Evolutionary conservation across 345 rosid genomes (phyloP), one percentile per base, ranked within the genome.

Genomic region (Lepidium didymum): DNA sequence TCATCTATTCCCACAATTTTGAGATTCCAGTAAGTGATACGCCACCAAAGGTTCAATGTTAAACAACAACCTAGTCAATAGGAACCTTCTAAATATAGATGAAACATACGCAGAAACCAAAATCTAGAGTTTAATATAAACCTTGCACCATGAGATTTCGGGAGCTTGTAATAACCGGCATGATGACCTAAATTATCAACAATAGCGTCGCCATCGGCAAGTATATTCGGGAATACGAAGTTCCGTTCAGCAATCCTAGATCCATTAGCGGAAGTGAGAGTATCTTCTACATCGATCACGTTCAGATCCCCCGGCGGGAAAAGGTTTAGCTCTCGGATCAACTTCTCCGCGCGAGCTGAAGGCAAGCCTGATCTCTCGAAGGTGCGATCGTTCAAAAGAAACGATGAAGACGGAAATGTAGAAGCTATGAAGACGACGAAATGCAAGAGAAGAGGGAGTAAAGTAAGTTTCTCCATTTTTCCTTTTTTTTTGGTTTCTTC

Each of bases 91-190:
- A 57, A 16, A 57, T 45, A 42, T 8, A 14, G 1, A 52, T 40
- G 31, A 46, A 27, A 11, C 34, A 18, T 40, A 21, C 6, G 23
- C 49, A 23, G 51, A 34, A 33, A 23, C 29, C 14, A 37, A 42
- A 41, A 33, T 27, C 21, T 7, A 66, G 13, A 29, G 14, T 6
- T 37, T 37, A 37, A 65, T 45, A 72, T 47, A 9, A 58, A 94
- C 99, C 89, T 89, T 10, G 96, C 93, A 64, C 83, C 96, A 46
- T 81, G 82, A 29, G 96, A 87, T 49, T 86, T 79, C 14, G 84
- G 75, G 71, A 94, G 86, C 80, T 91, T 80, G 71, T 84, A 94
- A 60, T 94, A 94, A 50, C 99, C 99, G 61, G 99, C 99, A 75
- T 82, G 96, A 67, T 91, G 97, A n/a, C 96, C 90, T 72, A 91